These are phyloP conservation scores for Ailanthus altissimus DNA, from an alignment of 345 rosid genomes.

Conservation along the genomic window DNA sequence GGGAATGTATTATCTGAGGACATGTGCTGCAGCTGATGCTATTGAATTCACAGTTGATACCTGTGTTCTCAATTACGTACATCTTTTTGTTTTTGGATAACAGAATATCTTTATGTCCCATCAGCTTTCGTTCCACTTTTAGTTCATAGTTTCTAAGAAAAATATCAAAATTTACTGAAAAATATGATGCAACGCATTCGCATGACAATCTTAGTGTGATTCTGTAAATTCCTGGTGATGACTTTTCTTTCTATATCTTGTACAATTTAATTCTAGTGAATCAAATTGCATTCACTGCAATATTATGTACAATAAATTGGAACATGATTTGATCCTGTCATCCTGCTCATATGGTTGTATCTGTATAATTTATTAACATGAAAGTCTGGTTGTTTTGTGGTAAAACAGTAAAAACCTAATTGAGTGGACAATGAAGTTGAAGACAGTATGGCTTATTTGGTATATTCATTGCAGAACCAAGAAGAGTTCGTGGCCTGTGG, in stretches of 20 bases:
- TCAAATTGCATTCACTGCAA: background rate
- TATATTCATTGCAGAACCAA: background rate
- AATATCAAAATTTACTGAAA: background rate
- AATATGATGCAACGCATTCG: background rate
- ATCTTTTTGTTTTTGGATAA: background rate
- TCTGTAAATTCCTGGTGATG: background rate
- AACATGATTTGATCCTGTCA: background rate
- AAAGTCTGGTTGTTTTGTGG: background rate
- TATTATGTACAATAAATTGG: background rate
- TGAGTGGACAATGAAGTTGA: background rate
- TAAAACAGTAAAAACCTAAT: constrained; percentile 1
- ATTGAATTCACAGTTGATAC: constrained; percentile 91
- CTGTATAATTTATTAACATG: background rate
- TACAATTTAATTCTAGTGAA: background rate
- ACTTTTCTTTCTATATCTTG: background rate
- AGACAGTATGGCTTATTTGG: background rate
- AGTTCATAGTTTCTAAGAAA: background rate
- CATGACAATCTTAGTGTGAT: background rate
- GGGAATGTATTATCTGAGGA: constrained; percentile 81
- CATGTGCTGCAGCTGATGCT: constrained; percentile 91
- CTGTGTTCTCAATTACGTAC: constrained; percentile 38
- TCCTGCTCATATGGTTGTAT: background rate
- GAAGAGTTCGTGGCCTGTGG: constrained; percentile 2
- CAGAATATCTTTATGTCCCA: background rate
- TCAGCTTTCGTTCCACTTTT: background rate